A percentile compares a stretch with the other conserved stretches of the same genome.
Evolutionary conservation across 2,329 filamentous ascomycete genomes (phyloP).

Genomic region (Ophiostoma populinum): DNA sequence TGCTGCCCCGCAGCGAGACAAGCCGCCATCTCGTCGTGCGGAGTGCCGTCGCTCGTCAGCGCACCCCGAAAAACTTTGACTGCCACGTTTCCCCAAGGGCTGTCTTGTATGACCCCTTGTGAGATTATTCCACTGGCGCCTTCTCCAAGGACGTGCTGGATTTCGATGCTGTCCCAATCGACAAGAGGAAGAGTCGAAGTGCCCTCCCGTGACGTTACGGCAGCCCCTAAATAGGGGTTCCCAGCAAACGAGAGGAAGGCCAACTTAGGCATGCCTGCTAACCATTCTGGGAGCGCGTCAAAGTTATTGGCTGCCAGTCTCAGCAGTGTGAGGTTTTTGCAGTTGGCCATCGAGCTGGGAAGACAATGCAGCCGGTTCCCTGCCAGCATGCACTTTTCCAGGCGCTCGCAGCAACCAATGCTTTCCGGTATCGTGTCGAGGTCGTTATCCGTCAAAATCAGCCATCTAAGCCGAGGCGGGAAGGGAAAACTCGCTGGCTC

Average conservation of each 20-base stretch:
- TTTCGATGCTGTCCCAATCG: constrained; percentile 22
- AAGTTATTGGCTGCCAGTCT: constrained; percentile 27
- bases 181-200: constrained; percentile 18
- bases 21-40: constrained; percentile 30
- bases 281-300: constrained; percentile 22
- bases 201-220: constrained; percentile 5
- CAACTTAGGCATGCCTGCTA: constrained; percentile 26
- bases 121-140: constrained; percentile 30
- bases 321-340: constrained; percentile 25
- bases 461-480: constrained; percentile 26
- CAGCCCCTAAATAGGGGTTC: too few species aligned
- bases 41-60: constrained; percentile 28
- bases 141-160: constrained; percentile 24
- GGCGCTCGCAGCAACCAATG: constrained; percentile 23
- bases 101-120: constrained; percentile 18
- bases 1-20: constrained; percentile 28
- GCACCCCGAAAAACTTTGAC: constrained; percentile 31
- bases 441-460: constrained; percentile 29
- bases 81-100: too few species aligned
- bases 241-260: constrained; percentile 30
- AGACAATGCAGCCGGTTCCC: constrained; percentile 23
- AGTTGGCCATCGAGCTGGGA: constrained; percentile 26
- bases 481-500: constrained; percentile 22
- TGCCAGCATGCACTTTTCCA: constrained; percentile 32
- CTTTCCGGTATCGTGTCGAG: constrained; percentile 22